Evolutionary conservation across 2,329 filamentous ascomycete species (phyloP), one percentile per base, ranked within the genome.

Genomic region (Epichloe glyceriae): DNA sequence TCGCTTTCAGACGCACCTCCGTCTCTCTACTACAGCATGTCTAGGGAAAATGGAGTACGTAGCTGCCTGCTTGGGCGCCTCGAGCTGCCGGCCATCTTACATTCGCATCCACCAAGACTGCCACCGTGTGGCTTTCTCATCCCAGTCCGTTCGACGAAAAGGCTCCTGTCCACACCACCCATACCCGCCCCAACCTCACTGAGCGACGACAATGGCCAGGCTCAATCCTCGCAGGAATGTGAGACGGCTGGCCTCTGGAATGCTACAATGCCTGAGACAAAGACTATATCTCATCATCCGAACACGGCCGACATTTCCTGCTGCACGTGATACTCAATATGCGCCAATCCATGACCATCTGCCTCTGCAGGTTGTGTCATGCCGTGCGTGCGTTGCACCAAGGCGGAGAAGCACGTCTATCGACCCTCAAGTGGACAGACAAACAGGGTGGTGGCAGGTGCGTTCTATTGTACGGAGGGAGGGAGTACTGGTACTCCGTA

Each of bases 241-340:
- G 41, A 52, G 49, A 52, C 54, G 53, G 57, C 53, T 52, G 46
- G 50, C 54, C 56, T 57, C 53, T 65, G 65, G 65, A 67, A 67
- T 67, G 64, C 52, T 56, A 34, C 50, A 54, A 48, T 47, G 55
- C 53, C 59, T 65, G 64, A 67, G 65, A 68, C 66, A 68, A 65
- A 62, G 62, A 61, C 62, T 61, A 64, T 60, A 54, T 54, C 53
- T 52, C 52, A 55, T 49, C 58, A 55, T 49, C 58, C 53, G 56
- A 59, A 60, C 59, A 58, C 55, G 55, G 54, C 52, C 53, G 56
- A 56, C 47, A 47, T 47, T 50, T 55, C 42, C 47, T 47, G 33
- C 34, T 45, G 54, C 60, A 62, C 58, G 61, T 63, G 59, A 63
- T 58, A 46, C 50, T 47, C 17, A 49, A 53, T 49, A 52, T 49